Conservation (phyloP, 495 filamentous ascomycete genomes). For the Acidomyces sp. region DNA sequence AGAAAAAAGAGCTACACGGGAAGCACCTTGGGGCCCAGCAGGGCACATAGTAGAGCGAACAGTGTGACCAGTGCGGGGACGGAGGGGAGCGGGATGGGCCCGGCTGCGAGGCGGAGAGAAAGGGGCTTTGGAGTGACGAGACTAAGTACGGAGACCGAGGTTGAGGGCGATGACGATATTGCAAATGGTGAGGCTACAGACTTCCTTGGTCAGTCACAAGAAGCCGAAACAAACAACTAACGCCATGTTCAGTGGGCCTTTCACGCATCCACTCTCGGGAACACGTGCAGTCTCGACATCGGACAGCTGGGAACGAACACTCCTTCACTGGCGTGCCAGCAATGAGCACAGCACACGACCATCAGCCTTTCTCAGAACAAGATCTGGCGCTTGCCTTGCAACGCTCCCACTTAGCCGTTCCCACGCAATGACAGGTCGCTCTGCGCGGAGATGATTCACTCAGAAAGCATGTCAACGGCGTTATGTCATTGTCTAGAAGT, state of each 20-base stretch:
- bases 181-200: constrained; percentile 15
- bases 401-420: constrained; percentile 23
- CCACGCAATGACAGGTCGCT: too few relatives aligned
- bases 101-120: constrained; percentile 5
- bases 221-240: not conserved
- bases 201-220: not conserved
- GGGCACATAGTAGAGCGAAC: constrained; percentile 8
- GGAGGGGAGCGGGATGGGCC: constrained; percentile 5
- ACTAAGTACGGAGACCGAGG: constrained; percentile 12
- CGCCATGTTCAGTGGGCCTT: constrained; percentile 11
- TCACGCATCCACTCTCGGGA: constrained; percentile 15
- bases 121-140: not conserved
- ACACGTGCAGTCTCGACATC: constrained; percentile 7
- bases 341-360: constrained; percentile 11
- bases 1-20: constrained; percentile 20
- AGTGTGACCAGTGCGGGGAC: constrained; percentile 7
- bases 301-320: constrained; percentile 12
- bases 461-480: too few relatives aligned
- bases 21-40: too few relatives aligned
- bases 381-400: constrained; percentile 26
- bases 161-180: constrained; percentile 20
- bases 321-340: not conserved
- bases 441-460: too few relatives aligned
- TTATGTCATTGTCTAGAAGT: too few relatives aligned
- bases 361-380: constrained; percentile 22